Conservation (phyloP, 805 yeast genomes). For the Metschnikowia bowlesiae region DNA sequence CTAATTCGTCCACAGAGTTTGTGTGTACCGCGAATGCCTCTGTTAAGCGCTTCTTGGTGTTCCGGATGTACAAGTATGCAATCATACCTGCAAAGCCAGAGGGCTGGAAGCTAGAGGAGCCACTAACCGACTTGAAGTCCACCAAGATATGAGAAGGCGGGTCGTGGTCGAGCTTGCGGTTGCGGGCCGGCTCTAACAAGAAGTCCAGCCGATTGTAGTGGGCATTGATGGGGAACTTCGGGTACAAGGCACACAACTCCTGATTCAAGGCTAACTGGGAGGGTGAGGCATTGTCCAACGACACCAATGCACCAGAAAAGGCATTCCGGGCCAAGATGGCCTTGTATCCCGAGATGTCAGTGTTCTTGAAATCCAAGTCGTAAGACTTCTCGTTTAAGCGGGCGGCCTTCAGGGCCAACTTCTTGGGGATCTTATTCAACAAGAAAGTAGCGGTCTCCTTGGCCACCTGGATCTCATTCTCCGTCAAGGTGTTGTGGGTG, state of each 20-base stretch:
- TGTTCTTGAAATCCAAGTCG: constrained; percentile 36
- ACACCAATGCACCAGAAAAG: constrained; percentile 52
- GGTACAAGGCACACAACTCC: constrained; percentile 64
- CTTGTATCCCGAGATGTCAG: constrained; percentile 62
- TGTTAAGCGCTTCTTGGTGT: constrained; percentile 58
- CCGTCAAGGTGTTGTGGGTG: constrained; percentile 47
- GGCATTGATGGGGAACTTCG: constrained; percentile 58
- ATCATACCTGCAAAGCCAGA: constrained; percentile 67
- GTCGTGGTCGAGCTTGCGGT: constrained; percentile 44
- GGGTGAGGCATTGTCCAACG: constrained; percentile 41
- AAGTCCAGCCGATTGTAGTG: constrained; percentile 25
- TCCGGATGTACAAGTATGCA: constrained; percentile 69
- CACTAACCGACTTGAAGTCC: constrained; percentile 66
- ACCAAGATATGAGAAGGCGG: constrained; percentile 67
- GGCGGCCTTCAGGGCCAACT: constrained; percentile 43
- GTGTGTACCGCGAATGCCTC: constrained; percentile 76
- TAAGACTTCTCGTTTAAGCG: constrained; percentile 36
- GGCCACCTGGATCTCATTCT: constrained; percentile 46
- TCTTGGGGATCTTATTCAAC: constrained; percentile 57
- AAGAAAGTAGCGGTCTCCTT: constrained; percentile 49
- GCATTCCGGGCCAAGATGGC: constrained; percentile 64
- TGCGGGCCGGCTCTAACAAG: constrained; percentile 43
- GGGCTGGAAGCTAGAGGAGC: constrained; percentile 56
- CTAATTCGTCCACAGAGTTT: constrained; percentile 50
- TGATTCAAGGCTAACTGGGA: constrained; percentile 64